Conservation (phyloP, 768 basidiomycete genomes). For the Leucosporidium yakuticum region DNA sequence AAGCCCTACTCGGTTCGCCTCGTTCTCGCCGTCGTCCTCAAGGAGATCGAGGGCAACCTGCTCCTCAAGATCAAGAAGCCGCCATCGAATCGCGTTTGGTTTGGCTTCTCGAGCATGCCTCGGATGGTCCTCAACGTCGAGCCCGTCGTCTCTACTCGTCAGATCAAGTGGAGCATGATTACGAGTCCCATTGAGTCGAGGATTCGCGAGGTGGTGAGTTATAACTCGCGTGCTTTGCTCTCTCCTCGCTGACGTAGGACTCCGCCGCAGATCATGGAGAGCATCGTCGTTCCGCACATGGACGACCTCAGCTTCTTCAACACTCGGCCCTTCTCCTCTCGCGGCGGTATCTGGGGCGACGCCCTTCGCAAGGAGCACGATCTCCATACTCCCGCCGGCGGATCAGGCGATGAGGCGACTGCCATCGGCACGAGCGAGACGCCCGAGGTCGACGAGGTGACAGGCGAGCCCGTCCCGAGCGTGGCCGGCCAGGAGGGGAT, state of each 20-base stretch:
- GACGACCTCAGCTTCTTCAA: slow-evolving; percentile 97
- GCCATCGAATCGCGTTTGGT: slow-evolving; percentile 93
- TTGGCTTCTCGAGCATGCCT: slow-evolving; percentile 77
- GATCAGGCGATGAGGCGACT: slow-evolving; percentile 5
- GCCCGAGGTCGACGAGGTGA: background rate
- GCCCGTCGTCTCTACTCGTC: slow-evolving; percentile 87
- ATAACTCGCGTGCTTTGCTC: background rate
- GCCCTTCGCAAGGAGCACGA: slow-evolving; percentile 47
- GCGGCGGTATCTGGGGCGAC: slow-evolving; percentile 87
- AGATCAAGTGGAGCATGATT: slow-evolving; percentile 92
- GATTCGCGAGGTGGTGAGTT: slow-evolving; percentile 73
- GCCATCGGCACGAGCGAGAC: slow-evolving; percentile 5
- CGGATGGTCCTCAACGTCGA: slow-evolving; percentile 82
- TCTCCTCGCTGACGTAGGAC: background rate
- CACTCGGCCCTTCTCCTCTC: slow-evolving; percentile 55
- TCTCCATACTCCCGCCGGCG: slow-evolving; percentile 11
- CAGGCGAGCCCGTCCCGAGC: background rate
- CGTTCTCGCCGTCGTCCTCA: slow-evolving; percentile 77
- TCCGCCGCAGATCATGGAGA: slow-evolving; percentile 77
- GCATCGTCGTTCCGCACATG: slow-evolving; percentile 94
- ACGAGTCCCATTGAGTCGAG: slow-evolving; percentile 80
- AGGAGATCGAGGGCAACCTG: slow-evolving; percentile 85
- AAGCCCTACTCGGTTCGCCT: slow-evolving; percentile 86
- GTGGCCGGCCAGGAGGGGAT: slow-evolving; percentile 2
- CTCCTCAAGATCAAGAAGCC: slow-evolving; percentile 79